A percentile compares a stretch with the other conserved stretches of the same genome.
Evolutionary conservation across 2,329 filamentous ascomycete species (phyloP).

Genomic region (Alternaria burnsii): DNA sequence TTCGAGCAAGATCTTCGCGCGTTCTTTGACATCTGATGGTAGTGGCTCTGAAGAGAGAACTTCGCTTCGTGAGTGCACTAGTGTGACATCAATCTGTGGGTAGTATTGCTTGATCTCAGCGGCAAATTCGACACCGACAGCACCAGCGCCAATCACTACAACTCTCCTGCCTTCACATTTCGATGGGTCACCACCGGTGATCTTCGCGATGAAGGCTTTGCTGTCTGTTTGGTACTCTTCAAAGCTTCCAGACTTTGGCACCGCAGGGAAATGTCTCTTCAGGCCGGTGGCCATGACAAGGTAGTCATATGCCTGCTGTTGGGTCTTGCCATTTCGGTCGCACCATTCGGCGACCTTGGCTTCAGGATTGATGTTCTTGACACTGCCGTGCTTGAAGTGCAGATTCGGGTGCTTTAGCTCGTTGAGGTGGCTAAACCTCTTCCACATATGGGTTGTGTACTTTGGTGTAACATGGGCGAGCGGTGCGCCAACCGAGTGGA

Average conservation of each 20-base stretch:
- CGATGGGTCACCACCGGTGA: slow-evolving; percentile 40
- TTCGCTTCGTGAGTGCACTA: slow-evolving; percentile 75
- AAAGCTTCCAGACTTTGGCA: slow-evolving; percentile 70
- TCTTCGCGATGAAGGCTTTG: slow-evolving; percentile 64
- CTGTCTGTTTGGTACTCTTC: slow-evolving; percentile 71
- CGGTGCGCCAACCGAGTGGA: slow-evolving; percentile 79
- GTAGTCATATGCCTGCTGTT: slow-evolving; percentile 70
- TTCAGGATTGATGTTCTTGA: slow-evolving; percentile 67
- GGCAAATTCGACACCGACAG: slow-evolving; percentile 84
- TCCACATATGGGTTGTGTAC: slow-evolving; percentile 75
- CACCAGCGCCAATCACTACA: slow-evolving; percentile 78
- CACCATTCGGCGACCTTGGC: slow-evolving; percentile 67
- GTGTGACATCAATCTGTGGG: slow-evolving; percentile 71
- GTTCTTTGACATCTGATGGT: slow-evolving; percentile 73
- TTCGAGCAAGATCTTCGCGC: slow-evolving; percentile 64
- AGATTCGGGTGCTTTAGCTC: slow-evolving; percentile 71
- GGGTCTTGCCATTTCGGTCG: slow-evolving; percentile 59
- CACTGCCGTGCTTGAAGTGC: slow-evolving; percentile 70
- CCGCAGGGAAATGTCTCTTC: slow-evolving; percentile 74
- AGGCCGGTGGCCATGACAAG: slow-evolving; percentile 77
- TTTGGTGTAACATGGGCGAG: slow-evolving; percentile 71
- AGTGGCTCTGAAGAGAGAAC: slow-evolving; percentile 78
- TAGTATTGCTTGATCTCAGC: slow-evolving; percentile 76
- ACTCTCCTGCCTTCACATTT: slow-evolving; percentile 58
- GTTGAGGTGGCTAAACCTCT: slow-evolving; percentile 71